Evolutionary conservation across 495 filamentous ascomycete species (phyloP).

Genomic region (Talaromyces liani): DNA sequence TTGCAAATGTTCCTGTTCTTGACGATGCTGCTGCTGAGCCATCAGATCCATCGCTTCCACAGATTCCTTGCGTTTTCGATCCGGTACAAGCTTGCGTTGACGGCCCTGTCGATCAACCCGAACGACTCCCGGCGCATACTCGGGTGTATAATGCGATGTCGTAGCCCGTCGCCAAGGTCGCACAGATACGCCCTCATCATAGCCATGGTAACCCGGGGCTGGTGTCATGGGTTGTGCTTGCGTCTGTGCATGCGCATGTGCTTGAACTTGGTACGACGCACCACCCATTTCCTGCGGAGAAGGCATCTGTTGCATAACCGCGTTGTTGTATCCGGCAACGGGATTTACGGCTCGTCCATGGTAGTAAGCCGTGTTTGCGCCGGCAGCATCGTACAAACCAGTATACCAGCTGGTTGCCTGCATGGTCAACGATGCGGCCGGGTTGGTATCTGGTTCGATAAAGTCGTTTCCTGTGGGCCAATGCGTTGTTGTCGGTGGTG

Average conservation of each 20-base stretch:
- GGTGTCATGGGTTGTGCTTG: slow-evolving; percentile 10
- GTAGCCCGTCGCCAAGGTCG: slow-evolving; percentile 30
- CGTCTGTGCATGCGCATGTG: background rate
- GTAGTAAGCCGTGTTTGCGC: slow-evolving; percentile 4
- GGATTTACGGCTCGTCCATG: slow-evolving; percentile 9
- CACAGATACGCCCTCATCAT: background rate
- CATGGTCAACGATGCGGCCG: background rate
- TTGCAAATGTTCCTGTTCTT: background rate
- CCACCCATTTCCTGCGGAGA: slow-evolving; percentile 19
- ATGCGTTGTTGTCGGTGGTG: slow-evolving; percentile 1
- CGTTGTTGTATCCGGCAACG: slow-evolving; percentile 8
- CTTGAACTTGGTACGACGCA: slow-evolving; percentile 13
- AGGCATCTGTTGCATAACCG: slow-evolving; percentile 14
- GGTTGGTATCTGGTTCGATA: slow-evolving; percentile 6
- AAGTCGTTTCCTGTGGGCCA: slow-evolving; percentile 7
- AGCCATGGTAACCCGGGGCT: background rate
- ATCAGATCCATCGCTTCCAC: background rate
- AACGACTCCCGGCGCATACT: slow-evolving; percentile 15
- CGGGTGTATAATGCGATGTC: slow-evolving; percentile 23
- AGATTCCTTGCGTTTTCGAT: slow-evolving; percentile 10
- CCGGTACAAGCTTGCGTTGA: slow-evolving; percentile 5
- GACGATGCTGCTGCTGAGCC: background rate
- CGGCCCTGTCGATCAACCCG: slow-evolving; percentile 23
- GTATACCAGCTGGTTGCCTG: slow-evolving; percentile 6
- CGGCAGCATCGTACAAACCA: slow-evolving; percentile 13